Base-by-base conservation (phyloP, 2,329 filamentous ascomycete genomes). In the Monilinia polystroma region DNA sequence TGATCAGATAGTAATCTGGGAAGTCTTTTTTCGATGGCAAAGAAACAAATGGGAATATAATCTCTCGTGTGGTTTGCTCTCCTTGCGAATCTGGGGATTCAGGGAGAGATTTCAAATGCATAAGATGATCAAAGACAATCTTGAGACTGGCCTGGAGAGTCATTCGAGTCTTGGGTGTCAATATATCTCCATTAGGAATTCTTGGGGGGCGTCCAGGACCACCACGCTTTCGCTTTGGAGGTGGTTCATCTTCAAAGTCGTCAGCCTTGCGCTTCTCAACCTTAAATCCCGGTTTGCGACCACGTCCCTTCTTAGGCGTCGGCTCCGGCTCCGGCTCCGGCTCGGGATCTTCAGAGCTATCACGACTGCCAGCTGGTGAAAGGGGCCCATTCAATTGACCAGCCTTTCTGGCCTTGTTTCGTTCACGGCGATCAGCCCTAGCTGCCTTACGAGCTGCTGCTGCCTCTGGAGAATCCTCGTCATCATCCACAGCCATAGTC, bases 401-500 rank as follows among this genome's bases (percentile, higher is more conserved):
- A 38, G 68, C 52, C 68, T 85, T 85, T 80, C 89, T 90, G 20
- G 90, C 79, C 75, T 91, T 90, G 75, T 97, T 97, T 11, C 82
- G 80, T 63, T 90, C 88, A 47, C 93, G 88, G 77, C 88, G 91
- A 69, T 92, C 91, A 71, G 93, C 92, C 64, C 91, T 87, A 5
- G 92, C 92, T 76, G 93, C 88, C 75, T 97, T 98, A 52, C 95
- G 88, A 47, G 91, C 91, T 49, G 96, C 93, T 2, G 95, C 95
- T 64, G 92, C 93, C 76, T 98, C 95, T 41, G 97, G 93, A 0
- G 87, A 89, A 76, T 99, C 95, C 1, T 99, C 95, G 62, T 97
- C 93, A 68, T 96, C 94, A 76, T 99, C 95, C 43, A 99, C 94
- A 64, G 95, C 95, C 82, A 97, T 94, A 63, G 98, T 85, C 95